Base-by-base conservation (phyloP, 73 alveolate species). In the Paraurostyla sp. region DNA sequence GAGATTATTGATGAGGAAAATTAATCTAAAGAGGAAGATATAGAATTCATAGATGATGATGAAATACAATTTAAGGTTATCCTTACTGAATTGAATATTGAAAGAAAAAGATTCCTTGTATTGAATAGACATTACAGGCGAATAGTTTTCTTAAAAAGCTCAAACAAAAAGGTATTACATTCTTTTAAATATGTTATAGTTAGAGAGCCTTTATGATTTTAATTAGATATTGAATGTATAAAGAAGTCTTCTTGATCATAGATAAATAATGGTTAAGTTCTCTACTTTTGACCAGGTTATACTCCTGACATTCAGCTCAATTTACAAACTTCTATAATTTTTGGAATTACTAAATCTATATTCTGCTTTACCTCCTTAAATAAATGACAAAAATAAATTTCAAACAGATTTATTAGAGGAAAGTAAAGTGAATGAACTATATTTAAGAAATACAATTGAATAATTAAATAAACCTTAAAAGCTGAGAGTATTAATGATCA, bases 321-420 rank as follows among this genome's bases (percentile, higher is more conserved):
- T 83, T 41, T 83, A 16, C 85, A 83, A 83, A 63, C 22, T 83
- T n/a, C 27, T 23, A 36, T 51, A 83, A 27, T 83, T 83, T 76
- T 42, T 83, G 1, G 76, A 78, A 41, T 22, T 78, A 9, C 69
- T 36, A 33, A 78, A 78, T 50, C 29, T 73, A 22, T 48, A 45
- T 35, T 13, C 40, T 30, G 43, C 45, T 18, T 46, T 43, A 20
- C 71, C 35, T 45, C 15, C 38, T 6, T 38, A 41, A n/a, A 9
- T 43, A 40, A 30, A 35, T 36, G n/a, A 13, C 33, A 4, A 69
- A 23, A 27, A 36, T 22, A 2, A 33, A 60, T 3, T 36, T 1
- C 18, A 36, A 43, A 2, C 83, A 15, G 87, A 65, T 40, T 22
- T 65, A 13, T 25, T 73, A 2, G 78, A 78, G n/a, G 89, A 49